Percentiles rank a stretch among this genome's conserved stretches.
phyloP scores from a whole-genome alignment of 169 alveolate species.

The Theileria equi region DNA sequence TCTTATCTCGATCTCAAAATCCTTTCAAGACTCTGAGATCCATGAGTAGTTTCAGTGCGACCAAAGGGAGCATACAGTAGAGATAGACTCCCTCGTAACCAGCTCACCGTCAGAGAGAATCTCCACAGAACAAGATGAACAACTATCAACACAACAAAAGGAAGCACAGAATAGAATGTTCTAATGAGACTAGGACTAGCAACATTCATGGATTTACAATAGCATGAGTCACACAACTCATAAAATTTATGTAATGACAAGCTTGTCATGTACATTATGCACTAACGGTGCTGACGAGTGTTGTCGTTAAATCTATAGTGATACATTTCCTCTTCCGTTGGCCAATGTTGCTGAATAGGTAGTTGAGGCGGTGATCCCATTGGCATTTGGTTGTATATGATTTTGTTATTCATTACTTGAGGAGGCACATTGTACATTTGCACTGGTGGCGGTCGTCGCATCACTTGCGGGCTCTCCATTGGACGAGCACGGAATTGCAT shows the following conservation, averaged over 20 bases:
- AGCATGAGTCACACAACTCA: too few relatives aligned
- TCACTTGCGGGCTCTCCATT: background rate
- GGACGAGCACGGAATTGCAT: background rate
- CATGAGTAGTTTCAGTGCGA: too few relatives aligned
- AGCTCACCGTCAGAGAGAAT: too few relatives aligned
- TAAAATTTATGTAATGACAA: background rate
- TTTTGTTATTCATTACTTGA: constrained; percentile 5
- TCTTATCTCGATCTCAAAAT: too few relatives aligned
- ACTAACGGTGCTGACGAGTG: background rate
- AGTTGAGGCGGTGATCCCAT: background rate
- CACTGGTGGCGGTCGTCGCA: background rate
- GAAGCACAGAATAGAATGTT: too few relatives aligned
- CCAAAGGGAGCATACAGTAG: too few relatives aligned
- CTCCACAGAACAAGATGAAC: too few relatives aligned
- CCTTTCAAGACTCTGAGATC: too few relatives aligned
- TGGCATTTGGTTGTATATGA: constrained; percentile 1
- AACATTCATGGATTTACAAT: too few relatives aligned
- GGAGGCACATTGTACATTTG: background rate
- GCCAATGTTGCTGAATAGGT: constrained; percentile 3
- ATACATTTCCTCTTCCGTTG: constrained; percentile 1
- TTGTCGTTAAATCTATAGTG: constrained; percentile 2
- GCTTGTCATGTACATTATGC: background rate
- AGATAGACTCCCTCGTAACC: too few relatives aligned
- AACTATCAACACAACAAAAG: too few relatives aligned
- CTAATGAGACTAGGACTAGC: too few relatives aligned